Evolutionary conservation across 768 basidiomycete species (phyloP), one percentile per base, ranked within the genome.

Genomic region (Suillus spraguei): DNA sequence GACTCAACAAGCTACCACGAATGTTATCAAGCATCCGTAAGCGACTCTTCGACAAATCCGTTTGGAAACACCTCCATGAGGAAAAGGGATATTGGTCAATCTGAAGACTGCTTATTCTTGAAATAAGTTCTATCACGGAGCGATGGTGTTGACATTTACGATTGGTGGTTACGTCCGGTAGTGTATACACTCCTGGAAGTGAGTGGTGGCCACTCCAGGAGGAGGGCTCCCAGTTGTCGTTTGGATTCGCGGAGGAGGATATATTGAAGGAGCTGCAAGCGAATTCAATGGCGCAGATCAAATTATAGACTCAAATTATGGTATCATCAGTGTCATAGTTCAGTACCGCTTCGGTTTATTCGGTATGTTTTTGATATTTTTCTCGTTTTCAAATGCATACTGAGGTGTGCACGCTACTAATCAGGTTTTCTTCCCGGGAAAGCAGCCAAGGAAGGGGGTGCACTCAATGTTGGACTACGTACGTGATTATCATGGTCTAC

Each of bases 391-490:
- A 28, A 36, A 46, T 46, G n/a, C 10, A 22, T 46, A 22, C n/a
- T 46, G 13, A 46, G n/a, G n/a, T 53, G 28, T 16, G 7, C 49
- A 22, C 39, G 14, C 14, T 44, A 7, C 42, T n/a, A 0, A 47
- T 16, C 22, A 68, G 82, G 83, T 6, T 85, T 84, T 68, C 68
- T 85, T 35, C 62, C 83, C 33, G 82, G 83, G 1, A 63, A 69
- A 39, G 67, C 76, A 36, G 77, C 84, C 8, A 79, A 84, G 56
- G 67, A 74, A 8, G 71, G 72, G 10, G 84, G 84, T 7, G 77
- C 65, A 3, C 66, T 83, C 61, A 85, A 85, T 54, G 82, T 79
- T 16, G 84, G 83, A 28, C 66, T 85, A 58, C 70, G 84, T 84
- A 62, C 60, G 80, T 75, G 33, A 17, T 28, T 38, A 9, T 50